phyloP scores from a whole-genome alignment of 1,284 basidiomycete genomes.

The Trametes sp. region DNA sequence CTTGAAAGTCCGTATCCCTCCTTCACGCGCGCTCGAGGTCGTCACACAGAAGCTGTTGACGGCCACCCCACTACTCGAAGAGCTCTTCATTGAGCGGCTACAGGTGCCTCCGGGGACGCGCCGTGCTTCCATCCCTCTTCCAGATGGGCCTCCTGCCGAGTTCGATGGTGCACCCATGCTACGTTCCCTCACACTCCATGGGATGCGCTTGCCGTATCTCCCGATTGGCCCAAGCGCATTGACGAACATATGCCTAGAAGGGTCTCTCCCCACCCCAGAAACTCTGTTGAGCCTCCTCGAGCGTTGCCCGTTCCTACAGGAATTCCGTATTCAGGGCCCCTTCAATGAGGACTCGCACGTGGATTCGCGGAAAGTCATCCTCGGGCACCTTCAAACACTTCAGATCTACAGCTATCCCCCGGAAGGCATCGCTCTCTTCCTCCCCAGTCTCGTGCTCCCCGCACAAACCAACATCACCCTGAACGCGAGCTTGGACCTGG shows the following conservation, averaged over 20 bases:
- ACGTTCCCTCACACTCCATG: not conserved
- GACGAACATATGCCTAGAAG: not conserved
- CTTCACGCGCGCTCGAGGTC: not conserved
- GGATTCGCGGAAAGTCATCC: not conserved
- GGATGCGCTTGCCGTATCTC: not conserved
- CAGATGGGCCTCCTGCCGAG: not conserved
- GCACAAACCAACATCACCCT: not conserved
- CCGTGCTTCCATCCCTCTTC: not conserved
- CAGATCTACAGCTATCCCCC: not conserved
- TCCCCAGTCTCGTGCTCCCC: not conserved
- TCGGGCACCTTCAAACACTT: not conserved
- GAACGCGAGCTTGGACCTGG: not conserved
- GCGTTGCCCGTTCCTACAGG: not conserved
- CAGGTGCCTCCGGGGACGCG: not conserved
- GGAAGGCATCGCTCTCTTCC: not conserved
- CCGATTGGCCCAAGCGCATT: not conserved
- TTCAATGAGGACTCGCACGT: not conserved
- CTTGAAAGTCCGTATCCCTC: not conserved
- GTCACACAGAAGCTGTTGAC: not conserved
- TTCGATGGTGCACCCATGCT: not conserved
- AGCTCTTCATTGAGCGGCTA: not conserved
- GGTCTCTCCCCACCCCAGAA: not conserved
- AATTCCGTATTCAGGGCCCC: not conserved
- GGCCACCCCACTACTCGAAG: not conserved
- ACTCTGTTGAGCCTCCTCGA: not conserved